Evolutionary conservation across 805 yeast genomes (phyloP).

Genomic region (Myxozyma udenii): DNA sequence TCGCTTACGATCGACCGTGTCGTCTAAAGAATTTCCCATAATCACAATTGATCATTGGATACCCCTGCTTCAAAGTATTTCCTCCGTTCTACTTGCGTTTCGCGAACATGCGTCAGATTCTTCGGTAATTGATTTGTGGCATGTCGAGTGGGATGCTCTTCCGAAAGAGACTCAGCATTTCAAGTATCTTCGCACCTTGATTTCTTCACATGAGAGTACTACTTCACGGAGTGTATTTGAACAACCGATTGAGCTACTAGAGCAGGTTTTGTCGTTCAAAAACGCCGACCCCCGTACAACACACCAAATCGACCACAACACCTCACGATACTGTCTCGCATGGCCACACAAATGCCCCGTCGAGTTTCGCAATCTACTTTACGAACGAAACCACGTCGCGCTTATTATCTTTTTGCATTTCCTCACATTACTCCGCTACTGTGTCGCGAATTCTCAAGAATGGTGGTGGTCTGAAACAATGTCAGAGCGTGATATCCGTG

Average conservation of each 20-base stretch:
- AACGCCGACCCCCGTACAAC: not conserved
- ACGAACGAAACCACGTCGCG: slow-evolving; percentile 4
- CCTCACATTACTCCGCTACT: slow-evolving; percentile 2
- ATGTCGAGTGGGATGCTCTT: slow-evolving; percentile 10
- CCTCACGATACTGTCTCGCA: slow-evolving; percentile 7
- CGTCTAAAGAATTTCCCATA: not conserved
- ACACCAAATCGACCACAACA: slow-evolving; percentile 2
- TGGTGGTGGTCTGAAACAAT: slow-evolving; percentile 14
- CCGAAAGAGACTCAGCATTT: slow-evolving; percentile 8
- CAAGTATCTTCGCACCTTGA: slow-evolving; percentile 1
- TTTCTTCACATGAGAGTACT: not conserved
- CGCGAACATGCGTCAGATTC: not conserved
- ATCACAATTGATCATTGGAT: slow-evolving; percentile 19
- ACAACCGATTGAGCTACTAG: slow-evolving; percentile 12
- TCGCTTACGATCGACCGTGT: not conserved
- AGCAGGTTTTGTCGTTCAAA: slow-evolving; percentile 9
- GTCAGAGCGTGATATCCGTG: slow-evolving; percentile 8
- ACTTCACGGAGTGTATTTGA: not conserved
- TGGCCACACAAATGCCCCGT: slow-evolving; percentile 13
- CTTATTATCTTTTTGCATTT: slow-evolving; percentile 11
- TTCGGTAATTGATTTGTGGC: slow-evolving; percentile 5
- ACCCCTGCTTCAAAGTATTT: slow-evolving; percentile 12
- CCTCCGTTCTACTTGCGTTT: slow-evolving; percentile 6
- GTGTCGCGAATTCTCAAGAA: slow-evolving; percentile 1
- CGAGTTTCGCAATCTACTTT: not conserved